phyloP scores from a whole-genome alignment of 331 rosid species.

The Quercus phellos region DNA sequence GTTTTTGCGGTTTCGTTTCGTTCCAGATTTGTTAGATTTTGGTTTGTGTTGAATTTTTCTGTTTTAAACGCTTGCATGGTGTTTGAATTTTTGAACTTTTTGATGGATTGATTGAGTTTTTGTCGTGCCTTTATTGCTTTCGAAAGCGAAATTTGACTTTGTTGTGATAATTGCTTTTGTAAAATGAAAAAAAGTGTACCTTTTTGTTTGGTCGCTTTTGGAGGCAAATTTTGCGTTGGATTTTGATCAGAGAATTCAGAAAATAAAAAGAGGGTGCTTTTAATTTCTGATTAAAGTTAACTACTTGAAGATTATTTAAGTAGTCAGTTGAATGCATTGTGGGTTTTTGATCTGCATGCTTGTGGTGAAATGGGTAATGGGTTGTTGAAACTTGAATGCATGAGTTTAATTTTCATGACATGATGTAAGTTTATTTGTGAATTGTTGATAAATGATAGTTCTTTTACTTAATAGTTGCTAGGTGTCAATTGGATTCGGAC shows the following conservation, averaged over 20 bases:
- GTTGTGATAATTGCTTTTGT: neutral
- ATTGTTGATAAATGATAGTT: conserved; percentile 8
- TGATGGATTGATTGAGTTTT: neutral
- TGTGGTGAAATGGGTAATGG: neutral
- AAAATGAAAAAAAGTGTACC: neutral
- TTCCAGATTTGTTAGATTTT: neutral
- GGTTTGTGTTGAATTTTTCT: neutral
- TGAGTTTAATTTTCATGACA: neutral
- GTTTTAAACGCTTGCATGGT: neutral
- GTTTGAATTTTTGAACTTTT: neutral
- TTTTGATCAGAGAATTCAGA: too few species aligned
- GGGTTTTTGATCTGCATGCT: neutral
- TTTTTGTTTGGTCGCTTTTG: too few species aligned
- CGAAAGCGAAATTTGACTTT: neutral
- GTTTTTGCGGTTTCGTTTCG: neutral
- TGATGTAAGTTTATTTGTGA: neutral
- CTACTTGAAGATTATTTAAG: neutral
- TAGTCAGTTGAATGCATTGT: neutral
- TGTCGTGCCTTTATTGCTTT: neutral
- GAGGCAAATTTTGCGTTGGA: too few species aligned
- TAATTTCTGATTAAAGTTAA: too few species aligned
- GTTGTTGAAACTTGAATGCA: neutral
- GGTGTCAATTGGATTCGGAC: conserved; percentile 56
- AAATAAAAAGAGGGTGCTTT: too few species aligned
- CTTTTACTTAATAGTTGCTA: conserved; percentile 51